Conservation (phyloP, 2,329 filamentous ascomycete species). For the Podosphaera fusca region DNA sequence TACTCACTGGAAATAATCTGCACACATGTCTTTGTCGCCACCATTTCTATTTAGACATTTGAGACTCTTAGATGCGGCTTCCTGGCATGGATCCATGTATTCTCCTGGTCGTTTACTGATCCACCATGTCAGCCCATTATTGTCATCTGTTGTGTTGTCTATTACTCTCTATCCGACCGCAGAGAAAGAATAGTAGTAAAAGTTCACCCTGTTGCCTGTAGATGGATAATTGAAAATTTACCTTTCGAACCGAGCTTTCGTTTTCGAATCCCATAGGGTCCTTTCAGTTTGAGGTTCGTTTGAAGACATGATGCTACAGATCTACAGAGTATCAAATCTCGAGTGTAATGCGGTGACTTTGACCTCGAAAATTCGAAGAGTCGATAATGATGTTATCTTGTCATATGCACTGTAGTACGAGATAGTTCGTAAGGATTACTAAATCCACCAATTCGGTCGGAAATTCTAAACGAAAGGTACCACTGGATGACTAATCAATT, state of each 20-base stretch:
- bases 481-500: no score
- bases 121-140: constrained; percentile 3
- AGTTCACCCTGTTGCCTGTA: neutral
- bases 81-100: constrained; percentile 88
- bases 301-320: constrained; percentile 8
- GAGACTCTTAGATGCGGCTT: constrained; percentile 66
- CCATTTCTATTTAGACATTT: constrained; percentile 73
- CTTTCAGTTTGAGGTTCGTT: constrained; percentile 12
- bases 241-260: constrained; percentile 41
- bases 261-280: constrained; percentile 31
- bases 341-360: no score
- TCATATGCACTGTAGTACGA: no score
- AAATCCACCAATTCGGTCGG: no score
- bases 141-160: neutral
- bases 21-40: constrained; percentile 72
- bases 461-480: no score
- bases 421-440: no score
- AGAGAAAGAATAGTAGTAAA: neutral
- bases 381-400: no score
- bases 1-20: constrained; percentile 81
- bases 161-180: neutral
- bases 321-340: no score
- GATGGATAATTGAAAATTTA: constrained; percentile 17
- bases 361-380: no score
- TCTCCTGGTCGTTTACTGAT: constrained; percentile 67